These are phyloP conservation scores for Colletotrichum truncatum DNA, from an alignment of 2,329 filamentous ascomycete species.

Conservation along the genomic window DNA sequence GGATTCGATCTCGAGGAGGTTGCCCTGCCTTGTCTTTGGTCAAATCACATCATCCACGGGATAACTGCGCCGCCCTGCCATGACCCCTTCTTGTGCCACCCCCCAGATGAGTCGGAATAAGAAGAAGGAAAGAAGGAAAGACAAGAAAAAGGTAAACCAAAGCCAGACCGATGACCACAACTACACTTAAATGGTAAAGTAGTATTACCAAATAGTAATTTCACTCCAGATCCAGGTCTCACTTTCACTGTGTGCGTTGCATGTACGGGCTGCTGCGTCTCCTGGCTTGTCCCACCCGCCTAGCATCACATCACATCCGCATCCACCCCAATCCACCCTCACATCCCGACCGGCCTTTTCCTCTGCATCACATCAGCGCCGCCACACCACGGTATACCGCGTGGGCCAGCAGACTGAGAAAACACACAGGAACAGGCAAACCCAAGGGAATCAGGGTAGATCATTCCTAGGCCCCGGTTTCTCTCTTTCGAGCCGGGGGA, in stretches of 20 bases:
- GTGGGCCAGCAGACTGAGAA: too few relatives aligned
- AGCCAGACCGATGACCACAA: too few relatives aligned
- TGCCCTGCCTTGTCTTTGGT: neutral
- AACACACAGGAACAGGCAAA: neutral
- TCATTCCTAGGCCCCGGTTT: too few relatives aligned
- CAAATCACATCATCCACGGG: neutral
- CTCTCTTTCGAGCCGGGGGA: too few relatives aligned
- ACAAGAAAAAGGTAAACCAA: too few relatives aligned
- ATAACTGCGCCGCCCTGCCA: neutral
- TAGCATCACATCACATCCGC: neutral
- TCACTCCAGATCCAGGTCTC: neutral
- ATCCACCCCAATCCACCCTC: neutral
- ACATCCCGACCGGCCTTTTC: too few relatives aligned
- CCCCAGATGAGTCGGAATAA: too few relatives aligned
- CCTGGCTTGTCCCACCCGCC: slow-evolving; percentile 9
- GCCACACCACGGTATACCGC: neutral
- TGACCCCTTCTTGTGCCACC: neutral
- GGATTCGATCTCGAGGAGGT: neutral
- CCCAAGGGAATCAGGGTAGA: neutral
- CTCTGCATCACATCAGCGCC: too few relatives aligned
- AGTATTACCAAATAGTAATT: neutral
- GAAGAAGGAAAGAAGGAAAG: too few relatives aligned
- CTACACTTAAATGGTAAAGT: too few relatives aligned
- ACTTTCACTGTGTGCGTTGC: neutral
- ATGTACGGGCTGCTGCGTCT: neutral